A percentile compares a stretch with the other conserved stretches of the same genome.
These are phyloP conservation scores for Guillardia theta DNA, from an alignment of 78 protist species.

Conservation along the genomic window DNA sequence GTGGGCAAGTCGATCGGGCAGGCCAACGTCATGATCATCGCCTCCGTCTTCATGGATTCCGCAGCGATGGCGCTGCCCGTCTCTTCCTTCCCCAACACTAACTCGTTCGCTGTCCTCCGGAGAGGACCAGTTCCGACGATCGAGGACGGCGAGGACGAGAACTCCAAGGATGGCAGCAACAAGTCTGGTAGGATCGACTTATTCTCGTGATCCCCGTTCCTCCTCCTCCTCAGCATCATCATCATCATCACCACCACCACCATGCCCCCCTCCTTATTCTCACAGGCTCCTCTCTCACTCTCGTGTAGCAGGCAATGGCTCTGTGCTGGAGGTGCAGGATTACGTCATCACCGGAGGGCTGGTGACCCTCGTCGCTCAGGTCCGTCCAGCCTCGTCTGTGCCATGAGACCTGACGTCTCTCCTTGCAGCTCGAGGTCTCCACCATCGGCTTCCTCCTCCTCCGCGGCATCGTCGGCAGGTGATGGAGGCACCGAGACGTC, in stretches of 20 bases:
- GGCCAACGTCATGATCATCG: neutral
- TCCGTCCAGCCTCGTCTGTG: no score
- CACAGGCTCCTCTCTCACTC: no score
- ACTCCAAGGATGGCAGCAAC: neutral
- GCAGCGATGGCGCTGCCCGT: constrained; percentile 36
- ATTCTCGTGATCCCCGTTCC: no score
- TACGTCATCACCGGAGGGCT: neutral
- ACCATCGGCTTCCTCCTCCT: neutral
- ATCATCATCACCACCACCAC: no score
- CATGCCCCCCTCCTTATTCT: no score
- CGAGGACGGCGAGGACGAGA: neutral
- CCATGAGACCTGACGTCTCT: no score
- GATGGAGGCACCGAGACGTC: no score
- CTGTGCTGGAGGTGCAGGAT: neutral
- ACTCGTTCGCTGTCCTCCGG: constrained; percentile 6
- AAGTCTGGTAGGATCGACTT: no score
- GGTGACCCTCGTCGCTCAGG: neutral
- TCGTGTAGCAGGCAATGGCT: no score
- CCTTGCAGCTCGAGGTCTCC: no score
- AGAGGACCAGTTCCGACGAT: neutral
- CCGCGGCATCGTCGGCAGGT: no score
- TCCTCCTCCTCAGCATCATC: no score
- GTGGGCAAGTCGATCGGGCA: neutral
- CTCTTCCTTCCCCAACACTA: constrained; percentile 20
- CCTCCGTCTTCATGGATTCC: neutral